Percentiles rank a stretch among this genome's conserved stretches.
Evolutionary conservation across 192 early-diverging fungal species (phyloP).

Genomic region (Rhizophagus clarus): DNA sequence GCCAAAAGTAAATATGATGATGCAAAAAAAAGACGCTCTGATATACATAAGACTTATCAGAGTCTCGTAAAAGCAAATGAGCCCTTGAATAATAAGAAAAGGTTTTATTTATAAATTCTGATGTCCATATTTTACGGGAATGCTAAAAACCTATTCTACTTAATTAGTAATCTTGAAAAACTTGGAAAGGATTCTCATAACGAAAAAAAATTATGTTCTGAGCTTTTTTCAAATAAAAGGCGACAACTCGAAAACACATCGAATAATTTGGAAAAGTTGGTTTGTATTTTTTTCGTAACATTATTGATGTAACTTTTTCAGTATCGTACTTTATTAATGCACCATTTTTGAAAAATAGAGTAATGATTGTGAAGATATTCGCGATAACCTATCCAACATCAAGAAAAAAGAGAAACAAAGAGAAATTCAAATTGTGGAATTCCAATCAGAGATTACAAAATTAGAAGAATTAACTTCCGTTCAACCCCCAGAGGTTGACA

Average conservation of each 20-base stretch:
- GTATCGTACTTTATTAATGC: not conserved
- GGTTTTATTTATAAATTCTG: slow-evolving; percentile 14
- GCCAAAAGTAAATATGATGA: slow-evolving; percentile 58
- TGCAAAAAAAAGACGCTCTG: slow-evolving; percentile 45
- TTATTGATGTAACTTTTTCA: not conserved
- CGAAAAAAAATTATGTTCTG: slow-evolving; percentile 33
- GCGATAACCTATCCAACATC: slow-evolving; percentile 37
- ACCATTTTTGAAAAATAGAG: slow-evolving; percentile 32
- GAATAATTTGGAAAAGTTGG: slow-evolving; percentile 1
- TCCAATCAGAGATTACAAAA: slow-evolving; percentile 39
- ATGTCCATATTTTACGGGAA: not conserved
- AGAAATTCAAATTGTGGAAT: slow-evolving; percentile 33
- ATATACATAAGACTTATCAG: slow-evolving; percentile 43
- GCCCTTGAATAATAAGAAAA: slow-evolving; percentile 41
- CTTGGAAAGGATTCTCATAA: not conserved
- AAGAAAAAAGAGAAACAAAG: slow-evolving; percentile 39
- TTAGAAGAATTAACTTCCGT: slow-evolving; percentile 34
- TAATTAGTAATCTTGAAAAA: slow-evolving; percentile 32
- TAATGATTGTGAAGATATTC: slow-evolving; percentile 35
- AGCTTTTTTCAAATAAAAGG: slow-evolving; percentile 32
- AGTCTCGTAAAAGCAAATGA: slow-evolving; percentile 40
- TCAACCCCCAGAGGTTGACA: slow-evolving; percentile 33
- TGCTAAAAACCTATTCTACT: not conserved
- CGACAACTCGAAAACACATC: slow-evolving; percentile 5
- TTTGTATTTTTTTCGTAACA: not conserved